A percentile compares a stretch with the other conserved stretches of the same genome.
These are phyloP conservation scores for Vitis amurensis DNA, from an alignment of 164 flowering plant species.

Conservation along the genomic window DNA sequence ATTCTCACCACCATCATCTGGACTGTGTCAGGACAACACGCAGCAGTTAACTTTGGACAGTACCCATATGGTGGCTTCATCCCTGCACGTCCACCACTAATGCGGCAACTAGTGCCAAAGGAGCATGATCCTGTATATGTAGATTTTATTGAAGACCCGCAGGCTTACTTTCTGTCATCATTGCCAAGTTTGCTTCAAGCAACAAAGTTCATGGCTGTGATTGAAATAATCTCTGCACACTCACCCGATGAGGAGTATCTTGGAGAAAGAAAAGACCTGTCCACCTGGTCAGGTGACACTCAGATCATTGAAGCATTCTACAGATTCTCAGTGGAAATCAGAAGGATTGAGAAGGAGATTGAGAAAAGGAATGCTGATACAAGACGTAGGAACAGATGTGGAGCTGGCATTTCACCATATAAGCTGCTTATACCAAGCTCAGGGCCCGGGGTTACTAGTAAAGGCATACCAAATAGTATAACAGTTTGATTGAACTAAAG, in stretches of 20 bases:
- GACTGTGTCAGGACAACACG: slow-evolving; percentile 93
- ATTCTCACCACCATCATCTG: slow-evolving; percentile 87
- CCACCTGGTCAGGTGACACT: slow-evolving; percentile 73
- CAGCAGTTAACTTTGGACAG: slow-evolving; percentile 94
- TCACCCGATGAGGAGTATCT: slow-evolving; percentile 95
- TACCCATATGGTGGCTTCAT: slow-evolving; percentile 94
- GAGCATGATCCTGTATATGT: slow-evolving; percentile 68
- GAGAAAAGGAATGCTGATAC: slow-evolving; percentile 66
- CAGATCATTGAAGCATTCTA: slow-evolving; percentile 69
- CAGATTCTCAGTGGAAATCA: slow-evolving; percentile 69
- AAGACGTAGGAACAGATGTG: slow-evolving; percentile 67
- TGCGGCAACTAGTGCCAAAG: slow-evolving; percentile 78
- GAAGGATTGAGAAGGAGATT: slow-evolving; percentile 71
- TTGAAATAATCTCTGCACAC: slow-evolving; percentile 84
- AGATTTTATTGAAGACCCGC: slow-evolving; percentile 65
- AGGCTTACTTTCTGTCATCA: slow-evolving; percentile 61
- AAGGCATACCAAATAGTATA: slow-evolving; percentile 90
- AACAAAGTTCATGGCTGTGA: slow-evolving; percentile 88
- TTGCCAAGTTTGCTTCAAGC: slow-evolving; percentile 74
- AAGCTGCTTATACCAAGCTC: slow-evolving; percentile 89
- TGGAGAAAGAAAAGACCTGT: slow-evolving; percentile 77
- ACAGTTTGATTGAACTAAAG: slow-evolving; percentile 36
- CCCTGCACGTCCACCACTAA: slow-evolving; percentile 90
- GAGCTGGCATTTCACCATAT: slow-evolving; percentile 91
- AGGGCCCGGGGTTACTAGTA: slow-evolving; percentile 83